phyloP scores from a whole-genome alignment of 2,329 filamentous ascomycete species.

The Neofusicoccum parvum region DNA sequence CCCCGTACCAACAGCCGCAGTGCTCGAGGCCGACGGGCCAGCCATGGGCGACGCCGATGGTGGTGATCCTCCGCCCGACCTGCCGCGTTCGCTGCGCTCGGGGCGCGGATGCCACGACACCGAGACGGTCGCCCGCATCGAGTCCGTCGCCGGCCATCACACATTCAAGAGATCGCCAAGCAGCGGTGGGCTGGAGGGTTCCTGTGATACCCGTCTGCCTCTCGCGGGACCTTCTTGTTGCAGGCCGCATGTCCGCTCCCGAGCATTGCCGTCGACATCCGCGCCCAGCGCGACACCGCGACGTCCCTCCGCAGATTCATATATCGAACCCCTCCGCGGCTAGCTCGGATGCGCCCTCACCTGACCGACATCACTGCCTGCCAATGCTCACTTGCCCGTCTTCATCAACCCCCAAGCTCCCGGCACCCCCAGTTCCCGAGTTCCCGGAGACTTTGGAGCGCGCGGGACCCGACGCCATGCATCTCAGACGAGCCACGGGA shows the following conservation, averaged over 20 bases:
- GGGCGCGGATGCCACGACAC: neutral
- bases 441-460: neutral
- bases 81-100: neutral
- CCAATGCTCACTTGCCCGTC: neutral
- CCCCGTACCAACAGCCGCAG: too few species aligned
- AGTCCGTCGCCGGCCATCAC: neutral
- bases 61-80: neutral
- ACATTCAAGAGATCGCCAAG: slow-evolving; percentile 7
- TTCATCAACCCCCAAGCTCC: neutral
- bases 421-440: neutral
- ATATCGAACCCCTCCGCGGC: neutral
- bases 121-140: neutral
- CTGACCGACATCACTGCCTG: neutral
- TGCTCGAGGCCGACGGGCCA: neutral
- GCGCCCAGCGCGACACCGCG: neutral
- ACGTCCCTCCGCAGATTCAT: neutral
- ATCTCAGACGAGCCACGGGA: neutral
- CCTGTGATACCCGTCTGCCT: neutral
- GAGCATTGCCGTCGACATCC: neutral
- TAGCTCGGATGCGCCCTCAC: neutral
- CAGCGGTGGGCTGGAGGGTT: neutral
- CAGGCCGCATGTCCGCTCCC: neutral
- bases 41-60: neutral
- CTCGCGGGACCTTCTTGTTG: neutral
- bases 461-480: neutral